Evolutionary conservation across 1,284 basidiomycete genomes (phyloP), one percentile per base, ranked within the genome.

Genomic region (Trichosporon sp.): DNA sequence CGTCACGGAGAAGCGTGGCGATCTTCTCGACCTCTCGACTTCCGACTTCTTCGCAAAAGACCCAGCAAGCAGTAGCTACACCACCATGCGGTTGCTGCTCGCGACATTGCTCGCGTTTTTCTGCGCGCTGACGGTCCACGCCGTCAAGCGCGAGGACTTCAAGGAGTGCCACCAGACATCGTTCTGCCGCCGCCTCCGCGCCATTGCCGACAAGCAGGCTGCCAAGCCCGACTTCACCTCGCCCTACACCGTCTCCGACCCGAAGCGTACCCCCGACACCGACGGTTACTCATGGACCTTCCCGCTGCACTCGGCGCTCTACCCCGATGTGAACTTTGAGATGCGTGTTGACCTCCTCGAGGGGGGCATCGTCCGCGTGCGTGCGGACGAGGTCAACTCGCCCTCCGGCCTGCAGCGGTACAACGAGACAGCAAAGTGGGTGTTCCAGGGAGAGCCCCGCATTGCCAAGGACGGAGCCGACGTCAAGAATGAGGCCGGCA

Each of bases 131-230:
- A 64, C 56, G 11, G 78, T 76, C 0, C 32, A 72, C 2, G 84
- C 80, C 4, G 85, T 87, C 70, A 87, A 87, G 77, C 80, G 87
- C 51, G 88, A 91, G 72, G 93, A 97, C 83, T 97, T 95, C 87
- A 97, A 96, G 84, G 93, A 90, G 73, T 97, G 95, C 81, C 87
- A 88, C 19, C 92, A 97, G 83, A 89, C 92, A 0, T 92, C 92
- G 14, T 97, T 98, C 85, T 97, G 95, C 85, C 89, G 92, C 65
- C 88, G 94, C 73, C 92, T 93, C 67, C 90, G 94, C 64, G 91
- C 90, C 0, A 88, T 97, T 66, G 89, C 92, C 69, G 85, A 87
- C 10, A 88, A 91, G 68, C 91, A 92, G 14, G 85, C 86, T 64
- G 77, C 85, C 1, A 65, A 67, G n/a, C 85, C 86, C 66, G 77